Evolutionary conservation across 2,329 filamentous ascomycete species (phyloP).

Genomic region (Pyrenochaeta sp.): DNA sequence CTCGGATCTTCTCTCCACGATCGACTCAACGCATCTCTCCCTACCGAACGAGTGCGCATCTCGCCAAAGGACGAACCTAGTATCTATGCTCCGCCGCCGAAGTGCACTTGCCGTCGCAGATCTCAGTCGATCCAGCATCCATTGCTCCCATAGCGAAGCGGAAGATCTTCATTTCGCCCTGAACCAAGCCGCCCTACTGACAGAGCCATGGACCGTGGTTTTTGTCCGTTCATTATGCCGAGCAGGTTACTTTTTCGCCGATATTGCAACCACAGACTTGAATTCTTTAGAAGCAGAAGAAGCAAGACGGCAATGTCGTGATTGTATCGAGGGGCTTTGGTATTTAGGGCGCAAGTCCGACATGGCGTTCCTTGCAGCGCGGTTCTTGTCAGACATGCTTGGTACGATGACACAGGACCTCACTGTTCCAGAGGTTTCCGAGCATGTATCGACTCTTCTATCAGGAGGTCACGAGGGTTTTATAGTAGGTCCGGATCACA

Average conservation of each 20-base stretch:
- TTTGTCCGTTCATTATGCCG: slow-evolving; percentile 62
- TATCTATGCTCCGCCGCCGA: slow-evolving; percentile 52
- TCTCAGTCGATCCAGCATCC: slow-evolving; percentile 56
- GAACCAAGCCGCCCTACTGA: slow-evolving; percentile 64
- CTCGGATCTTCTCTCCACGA: slow-evolving; percentile 62
- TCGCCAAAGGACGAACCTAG: slow-evolving; percentile 44
- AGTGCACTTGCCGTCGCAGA: slow-evolving; percentile 60
- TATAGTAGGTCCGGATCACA: too few relatives aligned
- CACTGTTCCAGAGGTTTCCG: too few relatives aligned
- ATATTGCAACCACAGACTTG: slow-evolving; percentile 24
- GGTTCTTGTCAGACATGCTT: too few relatives aligned
- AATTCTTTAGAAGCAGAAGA: background rate
- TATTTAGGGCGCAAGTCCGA: slow-evolving; percentile 65
- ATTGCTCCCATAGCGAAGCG: slow-evolving; percentile 41
- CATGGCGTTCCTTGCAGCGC: slow-evolving; percentile 53
- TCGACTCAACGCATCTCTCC: slow-evolving; percentile 54
- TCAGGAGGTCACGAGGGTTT: too few relatives aligned
- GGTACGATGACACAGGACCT: too few relatives aligned
- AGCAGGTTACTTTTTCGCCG: slow-evolving; percentile 55
- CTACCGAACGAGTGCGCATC: slow-evolving; percentile 30
- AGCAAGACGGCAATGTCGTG: slow-evolving; percentile 24
- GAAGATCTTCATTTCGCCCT: slow-evolving; percentile 63
- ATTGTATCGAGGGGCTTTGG: slow-evolving; percentile 63
- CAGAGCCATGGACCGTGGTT: slow-evolving; percentile 68
- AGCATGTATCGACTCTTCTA: too few relatives aligned